Conservation (phyloP, 148 eudicot genomes). For the Silene uniflora region DNA sequence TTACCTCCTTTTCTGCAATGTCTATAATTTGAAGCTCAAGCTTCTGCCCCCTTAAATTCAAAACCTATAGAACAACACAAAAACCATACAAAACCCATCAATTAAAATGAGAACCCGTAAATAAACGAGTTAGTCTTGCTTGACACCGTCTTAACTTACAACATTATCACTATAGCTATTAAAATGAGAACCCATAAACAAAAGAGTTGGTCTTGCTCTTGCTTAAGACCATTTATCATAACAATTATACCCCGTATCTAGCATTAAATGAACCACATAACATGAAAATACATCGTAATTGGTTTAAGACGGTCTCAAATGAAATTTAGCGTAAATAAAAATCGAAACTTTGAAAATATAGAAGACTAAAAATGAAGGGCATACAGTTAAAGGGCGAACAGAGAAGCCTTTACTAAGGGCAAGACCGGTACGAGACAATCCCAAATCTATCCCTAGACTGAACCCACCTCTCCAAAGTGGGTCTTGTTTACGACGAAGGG, state of each 20-base stretch:
- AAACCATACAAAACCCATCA: neutral
- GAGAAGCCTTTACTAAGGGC: constrained; percentile 70
- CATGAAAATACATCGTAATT: too few species aligned
- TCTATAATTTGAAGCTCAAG: constrained; percentile 37
- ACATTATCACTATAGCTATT: too few species aligned
- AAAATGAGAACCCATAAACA: too few species aligned
- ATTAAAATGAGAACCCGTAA: neutral
- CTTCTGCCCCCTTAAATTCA: constrained; percentile 40
- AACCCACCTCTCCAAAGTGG: constrained; percentile 61
- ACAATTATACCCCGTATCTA: too few species aligned
- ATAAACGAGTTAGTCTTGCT: too few species aligned
- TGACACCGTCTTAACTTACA: too few species aligned
- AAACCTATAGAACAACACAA: constrained; percentile 25
- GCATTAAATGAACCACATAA: too few species aligned
- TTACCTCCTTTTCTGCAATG: constrained; percentile 44
- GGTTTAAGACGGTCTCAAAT: too few species aligned
- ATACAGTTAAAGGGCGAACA: constrained; percentile 61
- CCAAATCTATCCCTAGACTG: constrained; percentile 66
- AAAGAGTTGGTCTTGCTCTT: too few species aligned
- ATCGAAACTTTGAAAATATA: neutral
- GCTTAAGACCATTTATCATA: too few species aligned
- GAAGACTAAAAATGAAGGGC: neutral
- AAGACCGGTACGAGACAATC: constrained; percentile 63
- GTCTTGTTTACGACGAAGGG: constrained; percentile 41
- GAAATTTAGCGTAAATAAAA: neutral